Conservation (phyloP, 2,329 filamentous ascomycete genomes). For the Aspergillus pseudonomiae region DNA sequence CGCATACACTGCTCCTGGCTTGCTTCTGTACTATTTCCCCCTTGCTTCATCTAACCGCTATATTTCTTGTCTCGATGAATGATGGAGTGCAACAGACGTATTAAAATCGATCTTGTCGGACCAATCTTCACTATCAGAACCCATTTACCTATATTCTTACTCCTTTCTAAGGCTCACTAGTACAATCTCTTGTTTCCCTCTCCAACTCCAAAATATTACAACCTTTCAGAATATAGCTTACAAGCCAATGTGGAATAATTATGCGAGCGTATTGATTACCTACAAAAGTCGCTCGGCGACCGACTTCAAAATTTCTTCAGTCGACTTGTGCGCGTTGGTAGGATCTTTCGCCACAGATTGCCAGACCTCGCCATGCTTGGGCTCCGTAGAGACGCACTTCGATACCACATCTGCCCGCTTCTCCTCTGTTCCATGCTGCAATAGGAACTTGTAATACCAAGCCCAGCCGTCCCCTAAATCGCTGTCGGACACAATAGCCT, state of each 20-base stretch:
- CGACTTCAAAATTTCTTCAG: slow-evolving; percentile 80
- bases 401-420: slow-evolving; percentile 82
- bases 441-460: slow-evolving; percentile 94
- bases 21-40: slow-evolving; percentile 1
- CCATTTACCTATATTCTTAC: background rate
- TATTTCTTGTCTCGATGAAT: background rate
- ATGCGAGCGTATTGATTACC: background rate
- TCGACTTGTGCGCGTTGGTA: slow-evolving; percentile 71
- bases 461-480: slow-evolving; percentile 94
- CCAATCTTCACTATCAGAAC: too few species aligned
- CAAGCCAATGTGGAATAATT: background rate
- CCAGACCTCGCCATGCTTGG: slow-evolving; percentile 91
- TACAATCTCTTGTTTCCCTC: background rate
- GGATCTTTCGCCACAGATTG: slow-evolving; percentile 84
- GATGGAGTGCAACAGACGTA: background rate
- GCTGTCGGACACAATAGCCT: slow-evolving; percentile 83
- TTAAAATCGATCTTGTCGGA: background rate
- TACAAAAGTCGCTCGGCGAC: slow-evolving; percentile 59
- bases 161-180: background rate
- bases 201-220: background rate
- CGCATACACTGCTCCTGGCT: background rate
- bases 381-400: slow-evolving; percentile 82
- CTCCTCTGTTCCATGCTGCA: slow-evolving; percentile 91
- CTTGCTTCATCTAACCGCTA: background rate
- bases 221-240: background rate